Conservation (phyloP, 2,329 filamentous ascomycete genomes). For the Lojkania enalia region DNA sequence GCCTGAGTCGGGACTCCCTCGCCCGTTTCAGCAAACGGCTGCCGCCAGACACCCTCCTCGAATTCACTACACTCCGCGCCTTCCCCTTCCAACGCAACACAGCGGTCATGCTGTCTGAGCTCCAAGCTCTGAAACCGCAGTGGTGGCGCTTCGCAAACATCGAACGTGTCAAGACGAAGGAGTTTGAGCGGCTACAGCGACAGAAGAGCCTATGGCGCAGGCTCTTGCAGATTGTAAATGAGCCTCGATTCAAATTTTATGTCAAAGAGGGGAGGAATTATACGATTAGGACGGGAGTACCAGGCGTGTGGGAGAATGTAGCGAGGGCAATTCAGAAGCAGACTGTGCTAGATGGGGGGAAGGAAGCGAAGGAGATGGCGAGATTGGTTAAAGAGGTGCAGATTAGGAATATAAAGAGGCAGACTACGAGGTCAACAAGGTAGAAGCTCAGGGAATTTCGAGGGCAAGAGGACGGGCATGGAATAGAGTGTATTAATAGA, state of each 20-base stretch:
- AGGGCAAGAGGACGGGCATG: neutral
- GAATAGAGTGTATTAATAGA: neutral
- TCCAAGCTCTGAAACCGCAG: slow-evolving; percentile 35
- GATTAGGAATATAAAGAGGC: slow-evolving; percentile 27
- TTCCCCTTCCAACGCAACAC: slow-evolving; percentile 39
- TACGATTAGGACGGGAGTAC: slow-evolving; percentile 36
- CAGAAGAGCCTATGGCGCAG: slow-evolving; percentile 22
- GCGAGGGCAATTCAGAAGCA: slow-evolving; percentile 33
- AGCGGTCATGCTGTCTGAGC: slow-evolving; percentile 31
- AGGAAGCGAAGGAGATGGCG: neutral
- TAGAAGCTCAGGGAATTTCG: slow-evolving; percentile 2
- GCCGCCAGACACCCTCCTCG: slow-evolving; percentile 29
- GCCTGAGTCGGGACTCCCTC: slow-evolving; percentile 28
- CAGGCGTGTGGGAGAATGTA: slow-evolving; percentile 42
- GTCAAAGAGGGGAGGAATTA: slow-evolving; percentile 38
- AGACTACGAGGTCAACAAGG: slow-evolving; percentile 22
- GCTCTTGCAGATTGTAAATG: slow-evolving; percentile 28
- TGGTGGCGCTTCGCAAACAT: slow-evolving; percentile 38
- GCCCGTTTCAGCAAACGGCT: slow-evolving; percentile 28
- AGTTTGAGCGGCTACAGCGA: slow-evolving; percentile 23
- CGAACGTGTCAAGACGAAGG: slow-evolving; percentile 29
- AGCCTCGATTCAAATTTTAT: slow-evolving; percentile 41
- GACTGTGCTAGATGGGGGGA: slow-evolving; percentile 13
- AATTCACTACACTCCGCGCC: slow-evolving; percentile 41
- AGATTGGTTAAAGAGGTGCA: slow-evolving; percentile 4